Evolutionary conservation across 2,329 filamentous ascomycete species (phyloP).

Genomic region (Scytalidium lignicola): DNA sequence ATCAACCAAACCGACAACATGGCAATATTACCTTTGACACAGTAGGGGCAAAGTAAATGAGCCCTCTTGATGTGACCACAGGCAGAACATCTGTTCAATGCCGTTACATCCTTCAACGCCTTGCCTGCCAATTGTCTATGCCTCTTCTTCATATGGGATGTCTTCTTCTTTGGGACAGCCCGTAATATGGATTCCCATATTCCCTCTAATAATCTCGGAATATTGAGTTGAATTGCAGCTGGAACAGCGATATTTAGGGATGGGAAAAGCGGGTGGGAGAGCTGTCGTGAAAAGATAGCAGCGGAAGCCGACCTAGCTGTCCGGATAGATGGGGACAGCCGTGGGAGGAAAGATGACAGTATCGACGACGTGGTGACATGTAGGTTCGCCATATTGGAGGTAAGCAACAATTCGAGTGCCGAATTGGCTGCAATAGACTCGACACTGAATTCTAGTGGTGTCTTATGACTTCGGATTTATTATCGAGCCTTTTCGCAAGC

Average conservation of each 20-base stretch:
- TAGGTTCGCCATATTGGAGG: constrained; percentile 39
- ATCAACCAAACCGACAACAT: background rate
- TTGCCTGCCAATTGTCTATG: constrained; percentile 94
- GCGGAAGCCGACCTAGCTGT: constrained; percentile 38
- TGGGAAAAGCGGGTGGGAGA: constrained; percentile 44
- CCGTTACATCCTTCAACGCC: constrained; percentile 83
- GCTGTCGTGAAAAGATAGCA: constrained; percentile 39
- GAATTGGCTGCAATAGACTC: background rate
- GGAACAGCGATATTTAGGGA: constrained; percentile 55
- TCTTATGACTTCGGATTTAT: background rate
- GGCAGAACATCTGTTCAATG: constrained; percentile 80
- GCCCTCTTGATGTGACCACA: constrained; percentile 86
- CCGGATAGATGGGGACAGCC: constrained; percentile 39
- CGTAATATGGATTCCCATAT: constrained; percentile 91
- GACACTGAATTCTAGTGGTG: background rate
- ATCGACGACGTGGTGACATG: constrained; percentile 35
- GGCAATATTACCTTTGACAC: constrained; percentile 64
- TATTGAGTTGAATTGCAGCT: constrained; percentile 50
- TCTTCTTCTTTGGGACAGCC: constrained; percentile 98
- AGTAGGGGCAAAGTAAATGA: constrained; percentile 83
- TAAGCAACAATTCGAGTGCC: too few species aligned
- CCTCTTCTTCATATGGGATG: constrained; percentile 91
- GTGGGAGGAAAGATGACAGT: constrained; percentile 49
- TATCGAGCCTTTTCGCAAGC: constrained; percentile 17
- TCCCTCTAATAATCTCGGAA: constrained; percentile 68